phyloP scores from a whole-genome alignment of 148 eudicot species.

The Amaranthus palmeri region DNA sequence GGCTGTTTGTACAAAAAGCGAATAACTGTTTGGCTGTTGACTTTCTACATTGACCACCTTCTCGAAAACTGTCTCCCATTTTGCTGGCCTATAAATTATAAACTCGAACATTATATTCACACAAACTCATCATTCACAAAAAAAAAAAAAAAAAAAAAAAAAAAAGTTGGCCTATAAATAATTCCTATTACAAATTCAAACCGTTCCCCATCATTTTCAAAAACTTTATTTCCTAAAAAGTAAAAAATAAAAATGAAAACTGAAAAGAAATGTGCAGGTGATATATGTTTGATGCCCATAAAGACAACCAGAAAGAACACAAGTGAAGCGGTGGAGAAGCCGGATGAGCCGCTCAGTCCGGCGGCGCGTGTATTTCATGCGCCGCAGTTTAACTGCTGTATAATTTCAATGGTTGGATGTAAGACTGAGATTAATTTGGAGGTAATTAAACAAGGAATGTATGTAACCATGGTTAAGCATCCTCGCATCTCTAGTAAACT shows the following conservation, averaged over 20 bases:
- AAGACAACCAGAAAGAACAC: not conserved
- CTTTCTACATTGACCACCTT: too few relatives aligned
- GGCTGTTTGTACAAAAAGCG: too few relatives aligned
- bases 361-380: slow-evolving; percentile 40
- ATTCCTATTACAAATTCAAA: too few relatives aligned
- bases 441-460: slow-evolving; percentile 22
- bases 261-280: not conserved
- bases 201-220: too few relatives aligned
- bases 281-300: slow-evolving; percentile 21
- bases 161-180: too few relatives aligned
- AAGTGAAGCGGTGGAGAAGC: not conserved
- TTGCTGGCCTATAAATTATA: not conserved
- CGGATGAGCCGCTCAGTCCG: slow-evolving; percentile 44
- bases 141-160: too few relatives aligned
- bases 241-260: not conserved
- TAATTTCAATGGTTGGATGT: slow-evolving; percentile 33
- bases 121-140: too few relatives aligned
- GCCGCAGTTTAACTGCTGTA: slow-evolving; percentile 31
- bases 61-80: too few relatives aligned
- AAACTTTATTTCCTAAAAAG: not conserved
- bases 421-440: slow-evolving; percentile 29
- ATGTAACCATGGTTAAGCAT: slow-evolving; percentile 33
- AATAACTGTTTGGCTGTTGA: too few relatives aligned
- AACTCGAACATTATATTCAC: not conserved
- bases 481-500: slow-evolving; percentile 55